Conservation (phyloP, 768 basidiomycete species). For the Suillus tomentosus region DNA sequence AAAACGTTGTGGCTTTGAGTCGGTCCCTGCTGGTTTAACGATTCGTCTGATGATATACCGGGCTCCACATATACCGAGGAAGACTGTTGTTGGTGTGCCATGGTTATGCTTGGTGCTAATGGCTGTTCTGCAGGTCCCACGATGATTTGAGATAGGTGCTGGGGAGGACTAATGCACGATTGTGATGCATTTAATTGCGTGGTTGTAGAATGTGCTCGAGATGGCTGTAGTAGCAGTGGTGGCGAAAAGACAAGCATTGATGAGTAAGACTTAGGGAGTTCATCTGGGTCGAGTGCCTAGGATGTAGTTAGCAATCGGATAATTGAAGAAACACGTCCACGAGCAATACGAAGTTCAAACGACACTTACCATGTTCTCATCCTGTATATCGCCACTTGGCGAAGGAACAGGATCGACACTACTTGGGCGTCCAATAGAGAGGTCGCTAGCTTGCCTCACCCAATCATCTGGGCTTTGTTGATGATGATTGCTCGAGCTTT, state of each 20-base stretch:
- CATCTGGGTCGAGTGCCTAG: conserved; percentile 8
- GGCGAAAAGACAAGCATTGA: conserved; percentile 7
- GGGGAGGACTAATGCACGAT: conserved; percentile 7
- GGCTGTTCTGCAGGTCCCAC: neutral
- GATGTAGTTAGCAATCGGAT: neutral
- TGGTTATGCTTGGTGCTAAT: neutral
- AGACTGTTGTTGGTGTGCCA: conserved; percentile 14
- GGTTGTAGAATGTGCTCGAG: conserved; percentile 21
- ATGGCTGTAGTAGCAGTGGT: conserved; percentile 10
- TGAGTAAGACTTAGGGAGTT: neutral
- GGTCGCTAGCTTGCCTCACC: conserved; percentile 68
- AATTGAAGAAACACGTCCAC: neutral
- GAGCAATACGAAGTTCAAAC: conserved; percentile 3
- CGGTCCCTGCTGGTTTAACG: conserved; percentile 16
- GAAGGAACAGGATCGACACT: conserved; percentile 7
- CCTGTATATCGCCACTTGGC: conserved; percentile 24
- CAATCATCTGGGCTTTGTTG: conserved; percentile 65
- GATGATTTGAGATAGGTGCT: neutral
- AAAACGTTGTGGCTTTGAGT: neutral
- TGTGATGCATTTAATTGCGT: conserved; percentile 29
- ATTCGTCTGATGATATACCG: conserved; percentile 27
- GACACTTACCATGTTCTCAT: conserved; percentile 49
- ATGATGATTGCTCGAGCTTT: conserved; percentile 23
- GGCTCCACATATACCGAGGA: conserved; percentile 34
- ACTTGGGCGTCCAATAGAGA: conserved; percentile 62